Evolutionary conservation across 352 stramenopile species (phyloP).

Genomic region (Elongisporangium undulatum): DNA sequence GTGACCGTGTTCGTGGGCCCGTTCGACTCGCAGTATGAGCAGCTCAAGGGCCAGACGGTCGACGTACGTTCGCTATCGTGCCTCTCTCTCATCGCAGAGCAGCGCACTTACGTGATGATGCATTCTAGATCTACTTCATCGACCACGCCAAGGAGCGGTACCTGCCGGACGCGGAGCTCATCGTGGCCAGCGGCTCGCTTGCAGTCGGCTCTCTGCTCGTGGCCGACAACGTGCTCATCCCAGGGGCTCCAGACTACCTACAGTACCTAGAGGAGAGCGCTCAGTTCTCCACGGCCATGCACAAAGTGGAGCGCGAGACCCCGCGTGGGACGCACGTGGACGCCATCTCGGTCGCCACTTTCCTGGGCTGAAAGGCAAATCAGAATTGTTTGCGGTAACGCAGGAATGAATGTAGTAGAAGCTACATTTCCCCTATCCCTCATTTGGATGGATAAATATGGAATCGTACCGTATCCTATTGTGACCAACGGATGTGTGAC

Average conservation of each 20-base stretch:
- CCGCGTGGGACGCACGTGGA: not conserved
- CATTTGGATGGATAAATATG: too few relatives aligned
- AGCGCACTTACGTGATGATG: not conserved
- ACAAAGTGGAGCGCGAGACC: too few relatives aligned
- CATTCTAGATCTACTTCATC: conserved; percentile 32
- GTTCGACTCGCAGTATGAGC: conserved; percentile 21
- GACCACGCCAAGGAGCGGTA: conserved; percentile 30
- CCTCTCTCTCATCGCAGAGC: not conserved
- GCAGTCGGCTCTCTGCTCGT: conserved; percentile 23
- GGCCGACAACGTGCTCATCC: conserved; percentile 33
- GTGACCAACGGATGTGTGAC: too few relatives aligned
- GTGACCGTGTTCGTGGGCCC: conserved; percentile 33
- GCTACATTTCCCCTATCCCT: too few relatives aligned
- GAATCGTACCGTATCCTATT: too few relatives aligned
- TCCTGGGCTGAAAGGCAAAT: not conserved
- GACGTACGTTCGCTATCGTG: conserved; percentile 13
- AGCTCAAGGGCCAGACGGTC: conserved; percentile 19
- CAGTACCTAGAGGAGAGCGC: conserved; percentile 27
- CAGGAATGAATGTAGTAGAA: too few relatives aligned
- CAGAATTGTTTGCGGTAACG: too few relatives aligned
- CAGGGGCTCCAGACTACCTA: conserved; percentile 25
- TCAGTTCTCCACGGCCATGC: conserved; percentile 9
- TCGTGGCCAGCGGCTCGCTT: conserved; percentile 22
- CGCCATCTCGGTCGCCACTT: conserved; percentile 9
- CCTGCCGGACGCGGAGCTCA: conserved; percentile 23